phyloP scores from a whole-genome alignment of 768 basidiomycete genomes.

The Paxillus rubicundulus region DNA sequence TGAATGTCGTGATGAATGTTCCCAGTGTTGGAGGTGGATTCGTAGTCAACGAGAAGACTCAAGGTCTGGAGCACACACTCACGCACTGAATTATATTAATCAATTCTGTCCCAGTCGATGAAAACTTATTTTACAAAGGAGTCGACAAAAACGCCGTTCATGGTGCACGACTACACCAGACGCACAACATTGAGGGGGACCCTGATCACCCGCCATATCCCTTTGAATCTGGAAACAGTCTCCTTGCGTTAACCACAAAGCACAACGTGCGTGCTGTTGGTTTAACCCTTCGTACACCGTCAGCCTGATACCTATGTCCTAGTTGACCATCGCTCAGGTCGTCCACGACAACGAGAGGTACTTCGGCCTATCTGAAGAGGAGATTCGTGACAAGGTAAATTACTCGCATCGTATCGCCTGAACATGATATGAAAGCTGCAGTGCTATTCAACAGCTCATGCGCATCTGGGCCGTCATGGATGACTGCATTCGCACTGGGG shows the following conservation, averaged over 20 bases:
- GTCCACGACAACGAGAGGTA: conserved; percentile 89
- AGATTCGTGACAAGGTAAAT: conserved; percentile 68
- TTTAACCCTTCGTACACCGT: neutral
- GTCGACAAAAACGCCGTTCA: conserved; percentile 82
- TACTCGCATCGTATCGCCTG: neutral
- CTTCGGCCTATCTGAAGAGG: conserved; percentile 73
- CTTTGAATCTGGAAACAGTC: conserved; percentile 72
- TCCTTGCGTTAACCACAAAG: conserved; percentile 71
- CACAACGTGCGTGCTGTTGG: conserved; percentile 64
- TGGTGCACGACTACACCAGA: conserved; percentile 72
- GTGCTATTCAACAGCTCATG: conserved; percentile 43
- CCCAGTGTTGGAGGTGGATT: conserved; percentile 86
- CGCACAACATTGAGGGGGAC: conserved; percentile 42
- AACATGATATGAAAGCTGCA: neutral
- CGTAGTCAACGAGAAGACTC: conserved; percentile 92
- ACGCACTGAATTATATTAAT: neutral
- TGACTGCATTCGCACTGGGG: conserved; percentile 82
- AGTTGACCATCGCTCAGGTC: conserved; percentile 94
- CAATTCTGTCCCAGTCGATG: conserved; percentile 56
- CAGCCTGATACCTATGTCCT: conserved; percentile 11
- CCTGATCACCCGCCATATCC: conserved; percentile 75
- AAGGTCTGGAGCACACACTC: conserved; percentile 46
- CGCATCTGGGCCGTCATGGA: conserved; percentile 93
- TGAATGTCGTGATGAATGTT: neutral
- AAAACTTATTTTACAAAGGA: conserved; percentile 93